Evolutionary conservation across 1,284 basidiomycete species (phyloP).

Genomic region (Melampsora larici-populina): DNA sequence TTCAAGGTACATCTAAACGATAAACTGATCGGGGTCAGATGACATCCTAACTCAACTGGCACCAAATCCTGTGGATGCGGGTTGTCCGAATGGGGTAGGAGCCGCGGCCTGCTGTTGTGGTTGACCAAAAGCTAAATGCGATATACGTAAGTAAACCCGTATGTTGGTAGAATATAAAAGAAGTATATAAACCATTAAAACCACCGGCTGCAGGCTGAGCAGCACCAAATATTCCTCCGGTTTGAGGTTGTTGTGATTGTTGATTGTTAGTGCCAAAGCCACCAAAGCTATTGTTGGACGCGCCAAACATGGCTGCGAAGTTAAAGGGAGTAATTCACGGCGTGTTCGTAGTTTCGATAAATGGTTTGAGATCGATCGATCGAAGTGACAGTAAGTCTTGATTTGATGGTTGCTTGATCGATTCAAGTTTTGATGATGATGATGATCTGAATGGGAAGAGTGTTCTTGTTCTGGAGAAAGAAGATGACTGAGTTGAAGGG

Average conservation of each 20-base stretch:
- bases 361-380: too few relatives aligned
- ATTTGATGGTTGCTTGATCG: too few relatives aligned
- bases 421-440: too few relatives aligned
- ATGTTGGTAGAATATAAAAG: background rate
- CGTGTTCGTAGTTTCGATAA: too few relatives aligned
- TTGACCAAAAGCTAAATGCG: conserved; percentile 31
- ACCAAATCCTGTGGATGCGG: conserved; percentile 32
- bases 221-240: conserved; percentile 30
- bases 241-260: conserved; percentile 34
- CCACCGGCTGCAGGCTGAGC: background rate
- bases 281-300: conserved; percentile 31
- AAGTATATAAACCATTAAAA: conserved; percentile 3
- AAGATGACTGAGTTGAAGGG: too few relatives aligned
- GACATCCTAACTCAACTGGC: conserved; percentile 21
- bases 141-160: background rate
- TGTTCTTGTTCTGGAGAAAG: too few relatives aligned
- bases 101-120: conserved; percentile 11
- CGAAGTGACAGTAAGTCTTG: too few relatives aligned
- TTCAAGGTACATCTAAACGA: background rate
- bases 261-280: conserved; percentile 20
- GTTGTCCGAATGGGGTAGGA: conserved; percentile 25
- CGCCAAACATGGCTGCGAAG: conserved; percentile 34
- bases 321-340: background rate
- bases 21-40: background rate
- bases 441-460: too few relatives aligned